Base-by-base conservation (phyloP, 352 stramenopile species). In the Pythium vanterpoolii region DNA sequence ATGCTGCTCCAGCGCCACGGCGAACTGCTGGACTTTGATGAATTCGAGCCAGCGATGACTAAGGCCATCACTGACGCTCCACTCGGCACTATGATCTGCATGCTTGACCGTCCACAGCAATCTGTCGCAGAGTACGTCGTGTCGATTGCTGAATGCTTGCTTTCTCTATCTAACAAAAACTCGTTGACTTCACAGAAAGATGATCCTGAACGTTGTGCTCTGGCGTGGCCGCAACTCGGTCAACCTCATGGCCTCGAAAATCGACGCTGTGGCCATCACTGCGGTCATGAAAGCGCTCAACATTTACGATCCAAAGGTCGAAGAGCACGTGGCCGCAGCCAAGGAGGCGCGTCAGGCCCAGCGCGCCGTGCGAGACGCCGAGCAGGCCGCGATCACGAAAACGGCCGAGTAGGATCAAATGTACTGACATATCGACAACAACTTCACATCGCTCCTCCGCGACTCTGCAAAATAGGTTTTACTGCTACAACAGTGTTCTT, bases 161-260 rank as follows among this genome's bases (percentile, higher is more conserved):
- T 44, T 23, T 36, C 16, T 46, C 46, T 38, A 3, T 40, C 27
- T 60, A 23, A 40, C n/a, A 40, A n/a, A 54, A 10, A 7, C 26
- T 31, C 31, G 66, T 27, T 45, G 8, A 72, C 14, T 47, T n/a
- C 52, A 39, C 62, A 93, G 84, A 61, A 80, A 86, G 34, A 81
- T 79, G 60, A 76, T 94, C 56, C 79, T 96, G 69, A 92, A 94
- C 66, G 31, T 96, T 11, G 86, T 93, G 13, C 69, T 93, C 19
- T 96, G 86, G 86, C 83, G 86, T 54, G 86, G 86, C 21, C 83
- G 83, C 36, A 93, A 92, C 69, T 93, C 86, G 53, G 74, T 90
- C 60, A 96, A 90, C 62, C 74, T 90, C 52, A 96, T 96, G 86
- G 76, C 84, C 39, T 77, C 81, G 39, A 96, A 94, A 71, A 70